Conservation (phyloP, 1,284 basidiomycete genomes). For the Vanrija sp. region DNA sequence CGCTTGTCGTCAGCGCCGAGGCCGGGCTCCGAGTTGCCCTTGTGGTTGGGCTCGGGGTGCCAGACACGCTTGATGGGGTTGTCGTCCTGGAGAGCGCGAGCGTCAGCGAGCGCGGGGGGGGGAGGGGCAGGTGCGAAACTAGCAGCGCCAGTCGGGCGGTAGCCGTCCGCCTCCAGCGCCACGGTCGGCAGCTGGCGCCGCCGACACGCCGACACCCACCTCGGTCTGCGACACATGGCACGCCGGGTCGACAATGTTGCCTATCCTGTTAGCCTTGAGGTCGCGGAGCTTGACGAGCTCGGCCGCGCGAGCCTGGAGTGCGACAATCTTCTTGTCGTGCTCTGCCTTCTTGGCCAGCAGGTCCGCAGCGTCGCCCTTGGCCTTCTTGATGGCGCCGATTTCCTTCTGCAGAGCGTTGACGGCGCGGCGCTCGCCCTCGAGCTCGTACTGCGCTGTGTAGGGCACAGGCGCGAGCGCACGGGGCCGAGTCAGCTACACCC, state of each 20-base stretch:
- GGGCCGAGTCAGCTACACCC: neutral
- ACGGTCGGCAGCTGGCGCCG: neutral
- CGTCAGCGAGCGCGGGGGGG: neutral
- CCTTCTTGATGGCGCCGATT: conserved; percentile 91
- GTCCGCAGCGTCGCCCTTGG: conserved; percentile 85
- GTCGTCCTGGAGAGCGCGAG: conserved; percentile 68
- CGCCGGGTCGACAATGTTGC: conserved; percentile 85
- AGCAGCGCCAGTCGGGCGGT: too few species aligned
- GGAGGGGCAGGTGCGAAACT: neutral
- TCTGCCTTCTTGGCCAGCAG: conserved; percentile 73
- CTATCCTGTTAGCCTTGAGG: conserved; percentile 71
- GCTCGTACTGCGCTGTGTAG: conserved; percentile 82
- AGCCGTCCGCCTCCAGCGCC: too few species aligned
- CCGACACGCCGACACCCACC: conserved; percentile 52
- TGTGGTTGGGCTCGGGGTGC: conserved; percentile 74
- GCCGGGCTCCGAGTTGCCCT: conserved; percentile 48
- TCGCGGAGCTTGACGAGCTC: conserved; percentile 68
- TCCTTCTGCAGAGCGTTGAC: conserved; percentile 90
- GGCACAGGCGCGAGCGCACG: neutral
- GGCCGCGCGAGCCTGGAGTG: conserved; percentile 67
- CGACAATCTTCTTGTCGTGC: conserved; percentile 68
- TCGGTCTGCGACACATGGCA: conserved; percentile 86
- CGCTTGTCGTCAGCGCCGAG: conserved; percentile 57
- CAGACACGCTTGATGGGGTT: conserved; percentile 76
- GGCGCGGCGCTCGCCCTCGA: conserved; percentile 71